Evolutionary conservation across 23 red algal species (phyloP).

Genomic region (Gracilaria domingensis): DNA sequence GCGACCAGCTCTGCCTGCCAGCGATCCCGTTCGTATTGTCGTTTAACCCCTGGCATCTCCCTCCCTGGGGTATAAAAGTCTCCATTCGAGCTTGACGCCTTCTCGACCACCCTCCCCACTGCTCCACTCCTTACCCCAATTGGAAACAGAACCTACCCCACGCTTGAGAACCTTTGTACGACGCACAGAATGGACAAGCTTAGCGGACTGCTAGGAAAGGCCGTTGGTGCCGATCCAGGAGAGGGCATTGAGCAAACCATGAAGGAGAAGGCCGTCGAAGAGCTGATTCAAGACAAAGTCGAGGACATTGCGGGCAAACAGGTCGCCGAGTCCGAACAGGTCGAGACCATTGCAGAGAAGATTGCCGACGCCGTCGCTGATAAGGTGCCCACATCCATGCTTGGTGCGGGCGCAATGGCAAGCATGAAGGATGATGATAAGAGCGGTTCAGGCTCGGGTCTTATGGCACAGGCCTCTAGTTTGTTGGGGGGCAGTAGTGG

Average conservation of each 20-base stretch:
- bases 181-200: conserved; percentile 47
- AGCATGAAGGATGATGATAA: not conserved
- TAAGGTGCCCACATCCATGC: conserved; percentile 6
- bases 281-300: conserved; percentile 52
- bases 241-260: conserved; percentile 46
- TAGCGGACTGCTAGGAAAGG: conserved; percentile 39
- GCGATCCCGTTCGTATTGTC: too few relatives aligned
- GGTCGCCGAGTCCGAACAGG: conserved; percentile 37
- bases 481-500: conserved; percentile 5
- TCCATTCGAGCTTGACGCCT: not conserved
- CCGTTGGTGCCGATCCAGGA: conserved; percentile 14
- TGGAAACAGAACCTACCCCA: not conserved
- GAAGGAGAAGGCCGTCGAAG: conserved; percentile 61
- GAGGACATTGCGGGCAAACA: conserved; percentile 43
- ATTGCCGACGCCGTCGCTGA: conserved; percentile 19
- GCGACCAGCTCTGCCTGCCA: not conserved
- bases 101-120: not conserved
- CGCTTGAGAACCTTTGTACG: not conserved
- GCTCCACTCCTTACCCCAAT: too few relatives aligned
- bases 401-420: not conserved
- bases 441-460: not conserved
- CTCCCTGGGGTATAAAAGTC: not conserved
- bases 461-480: conserved; percentile 4
- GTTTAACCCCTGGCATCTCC: not conserved
- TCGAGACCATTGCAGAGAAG: conserved; percentile 42